Base-by-base conservation (phyloP, 75 land plant species). In the Isoetes taiwanensis region DNA sequence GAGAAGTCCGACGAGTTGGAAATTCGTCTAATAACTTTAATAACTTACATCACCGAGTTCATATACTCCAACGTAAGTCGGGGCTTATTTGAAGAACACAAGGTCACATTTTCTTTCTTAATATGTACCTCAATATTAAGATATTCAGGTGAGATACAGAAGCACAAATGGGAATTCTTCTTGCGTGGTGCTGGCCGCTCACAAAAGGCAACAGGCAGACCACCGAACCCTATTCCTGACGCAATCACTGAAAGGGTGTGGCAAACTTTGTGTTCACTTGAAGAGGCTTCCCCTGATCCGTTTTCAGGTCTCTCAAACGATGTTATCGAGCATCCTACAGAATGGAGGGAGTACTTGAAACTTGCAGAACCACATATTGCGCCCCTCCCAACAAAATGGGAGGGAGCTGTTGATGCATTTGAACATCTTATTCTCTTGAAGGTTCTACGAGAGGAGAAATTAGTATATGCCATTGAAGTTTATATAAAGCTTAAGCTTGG, bases 11-110 rank as follows among this genome's bases (percentile, higher is more conserved):
- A 69, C 3, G 72, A 63, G 24, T 42, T 69, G 0, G 67, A 63
- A 10, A 30, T 14, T 1, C 69, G 72, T 6, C 41, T 69, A 0
- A 34, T 27, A 16, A 69, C 63, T 2, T 33, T 69, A 1, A 63
- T 41, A 0, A 62, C 5, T 6, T 69, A 41, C 19, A 69, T 37
- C 2, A 69, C 72, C 5, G 72, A 69, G 29, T 69, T 64, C 38
- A 32, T 69, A 16, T 69, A 69, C 29, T 37, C 59, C 2, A 69
- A 39, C 33, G 67, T 69, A 30, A 63, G 67, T 43, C 34, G 72
- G 17, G 72, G 72, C 10, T 52, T 69, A 8, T 69, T 69, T 43
- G 72, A 69, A 29, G 72, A 69, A 43, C 72, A 69, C 37, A 69
- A 69, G 38, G 17, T 69, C 1, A 69, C 72, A 24, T 69, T 69